Conservation (phyloP, 352 stramenopile species). For the Thraustotheca clavata region DNA sequence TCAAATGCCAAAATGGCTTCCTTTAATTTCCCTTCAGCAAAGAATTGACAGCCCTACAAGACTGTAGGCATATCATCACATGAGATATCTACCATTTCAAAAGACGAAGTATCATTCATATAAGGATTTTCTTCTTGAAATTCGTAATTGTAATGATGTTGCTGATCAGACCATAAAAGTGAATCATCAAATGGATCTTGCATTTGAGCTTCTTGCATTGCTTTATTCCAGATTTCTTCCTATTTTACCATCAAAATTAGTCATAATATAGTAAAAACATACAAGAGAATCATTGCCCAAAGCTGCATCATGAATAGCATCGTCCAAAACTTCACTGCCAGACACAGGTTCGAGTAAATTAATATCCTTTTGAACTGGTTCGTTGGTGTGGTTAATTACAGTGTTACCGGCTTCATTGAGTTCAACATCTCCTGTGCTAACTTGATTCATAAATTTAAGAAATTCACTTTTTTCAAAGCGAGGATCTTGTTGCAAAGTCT, state of each 20-base stretch:
- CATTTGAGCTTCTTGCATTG: constrained; percentile 52
- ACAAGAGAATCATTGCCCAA: not conserved
- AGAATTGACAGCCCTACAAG: constrained; percentile 63
- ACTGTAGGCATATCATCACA: not conserved
- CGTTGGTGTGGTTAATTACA: constrained; percentile 31
- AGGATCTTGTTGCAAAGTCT: constrained; percentile 65
- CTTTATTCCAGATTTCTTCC: constrained; percentile 71
- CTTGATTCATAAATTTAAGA: constrained; percentile 79
- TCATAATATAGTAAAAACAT: not conserved
- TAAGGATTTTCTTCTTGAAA: constrained; percentile 77
- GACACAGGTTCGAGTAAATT: constrained; percentile 52
- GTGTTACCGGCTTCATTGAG: constrained; percentile 74
- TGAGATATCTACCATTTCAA: constrained; percentile 27
- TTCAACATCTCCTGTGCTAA: constrained; percentile 58
- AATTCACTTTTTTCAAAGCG: constrained; percentile 85
- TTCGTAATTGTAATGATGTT: constrained; percentile 40
- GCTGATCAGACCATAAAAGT: constrained; percentile 26
- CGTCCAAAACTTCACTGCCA: constrained; percentile 29
- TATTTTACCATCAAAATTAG: constrained; percentile 15
- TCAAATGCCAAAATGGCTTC: constrained; percentile 94
- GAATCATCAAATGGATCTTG: constrained; percentile 74
- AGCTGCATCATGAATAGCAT: not conserved
- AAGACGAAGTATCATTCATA: constrained; percentile 52
- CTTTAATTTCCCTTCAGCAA: constrained; percentile 84
- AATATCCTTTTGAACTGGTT: constrained; percentile 35